Evolutionary conservation across 2,329 filamentous ascomycete genomes (phyloP).

Genomic region (Parastagonospora nodorum): DNA sequence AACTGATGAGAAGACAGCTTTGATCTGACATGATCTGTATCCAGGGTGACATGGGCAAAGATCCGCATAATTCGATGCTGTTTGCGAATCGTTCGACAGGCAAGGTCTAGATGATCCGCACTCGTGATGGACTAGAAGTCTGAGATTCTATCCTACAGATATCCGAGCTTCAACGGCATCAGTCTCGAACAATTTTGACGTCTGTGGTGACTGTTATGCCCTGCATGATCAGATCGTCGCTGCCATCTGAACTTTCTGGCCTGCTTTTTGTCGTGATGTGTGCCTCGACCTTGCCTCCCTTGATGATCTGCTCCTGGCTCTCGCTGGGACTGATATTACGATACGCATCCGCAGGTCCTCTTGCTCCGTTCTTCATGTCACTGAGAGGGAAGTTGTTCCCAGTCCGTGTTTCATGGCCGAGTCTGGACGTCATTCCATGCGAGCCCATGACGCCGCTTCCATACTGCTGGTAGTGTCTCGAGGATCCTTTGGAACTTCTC

Average conservation of each 20-base stretch:
- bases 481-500: constrained; percentile 11
- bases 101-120: no score
- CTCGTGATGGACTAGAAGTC: no score
- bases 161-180: not conserved
- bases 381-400: constrained; percentile 4
- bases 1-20: no score
- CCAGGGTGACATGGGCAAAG: no score
- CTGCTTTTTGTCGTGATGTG: constrained; percentile 5
- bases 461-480: constrained; percentile 8
- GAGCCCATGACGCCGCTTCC: constrained; percentile 1
- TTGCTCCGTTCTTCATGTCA: constrained; percentile 4
- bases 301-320: constrained; percentile 18
- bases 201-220: constrained; percentile 14
- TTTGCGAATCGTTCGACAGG: no score
- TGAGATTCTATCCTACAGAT: no score
- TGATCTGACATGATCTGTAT: no score
- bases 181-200: constrained; percentile 8
- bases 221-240: constrained; percentile 5
- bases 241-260: constrained; percentile 3
- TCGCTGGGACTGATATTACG: constrained; percentile 14
- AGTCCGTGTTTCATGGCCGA: not conserved
- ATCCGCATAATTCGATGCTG: no score
- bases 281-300: not conserved
- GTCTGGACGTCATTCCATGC: not conserved
- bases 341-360: constrained; percentile 5